Base-by-base conservation (phyloP, 1,139 yeast species). In the Kluyveromyces sp. region DNA sequence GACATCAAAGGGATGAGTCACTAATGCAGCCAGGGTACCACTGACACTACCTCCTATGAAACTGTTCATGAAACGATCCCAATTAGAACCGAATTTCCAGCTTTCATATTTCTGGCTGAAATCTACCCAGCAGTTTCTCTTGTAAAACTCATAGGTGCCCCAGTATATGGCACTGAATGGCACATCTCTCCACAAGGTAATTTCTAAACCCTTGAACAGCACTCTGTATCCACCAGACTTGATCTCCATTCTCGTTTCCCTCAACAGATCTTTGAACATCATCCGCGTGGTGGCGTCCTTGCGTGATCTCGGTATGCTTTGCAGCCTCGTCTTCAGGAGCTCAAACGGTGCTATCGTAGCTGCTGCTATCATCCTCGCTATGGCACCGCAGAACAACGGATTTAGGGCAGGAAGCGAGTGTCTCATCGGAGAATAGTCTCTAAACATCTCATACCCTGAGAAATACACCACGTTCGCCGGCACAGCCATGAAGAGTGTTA, bases 81-180 rank as follows among this genome's bases (percentile, higher is more conserved):
- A 63, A 47, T 76, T 74, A 25, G 73, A 70, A 35, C 59, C 58
- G 15, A 51, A 49, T 33, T 25, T 15, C 34, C 17, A 70, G 34
- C 60, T 58, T 15, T 50, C 49, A 36, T 19, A n/a, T 25, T 20
- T 26, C 36, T 17, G 13, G 19, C 33, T 11, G 19, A 36, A 33
- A 16, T 43, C 22, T 1, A 39, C 16, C 42, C 58, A 47, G 19
- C 58, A 43, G 11, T 44, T 47, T 19, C 49, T 51, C 49, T 66
- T 69, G 41, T 59, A 63, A 46, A 69, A 63, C 58, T 86, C 95
- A 60, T 86, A 86, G 4, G 86, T 76, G 4, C 88, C 77, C 99
- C 99, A 92, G 64, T 92, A 92, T 3, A 92, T 80, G 1, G 95
- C 96, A 45, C 94, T 83, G 61, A 92, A 92, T 2, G 99, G 99